phyloP scores from a whole-genome alignment of 805 yeast genomes.

The Torulaspora indica region DNA sequence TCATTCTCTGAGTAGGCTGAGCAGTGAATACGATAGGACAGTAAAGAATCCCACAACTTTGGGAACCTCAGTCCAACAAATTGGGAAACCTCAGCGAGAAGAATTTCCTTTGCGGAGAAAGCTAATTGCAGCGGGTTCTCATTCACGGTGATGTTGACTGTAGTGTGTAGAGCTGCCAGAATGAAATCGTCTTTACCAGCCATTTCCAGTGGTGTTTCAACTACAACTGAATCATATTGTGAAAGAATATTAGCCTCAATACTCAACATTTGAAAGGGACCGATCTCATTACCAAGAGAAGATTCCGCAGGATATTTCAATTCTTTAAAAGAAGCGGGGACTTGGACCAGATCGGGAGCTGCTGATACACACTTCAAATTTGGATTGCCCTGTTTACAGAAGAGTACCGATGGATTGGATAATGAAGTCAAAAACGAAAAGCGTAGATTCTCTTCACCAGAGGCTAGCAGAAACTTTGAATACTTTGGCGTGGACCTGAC shows the following conservation, averaged over 20 bases:
- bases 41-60: slow-evolving; percentile 30
- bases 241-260: slow-evolving; percentile 39
- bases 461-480: slow-evolving; percentile 4
- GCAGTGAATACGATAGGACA: slow-evolving; percentile 23
- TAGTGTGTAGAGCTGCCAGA: slow-evolving; percentile 18
- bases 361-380: slow-evolving; percentile 44
- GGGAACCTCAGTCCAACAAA: slow-evolving; percentile 25
- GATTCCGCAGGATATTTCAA: slow-evolving; percentile 46
- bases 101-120: slow-evolving; percentile 9
- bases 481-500: slow-evolving; percentile 1
- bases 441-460: not conserved
- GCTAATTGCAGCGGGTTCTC: slow-evolving; percentile 17
- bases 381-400: slow-evolving; percentile 12
- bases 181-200: slow-evolving; percentile 21
- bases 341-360: slow-evolving; percentile 34
- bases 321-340: slow-evolving; percentile 49
- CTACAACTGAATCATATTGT: slow-evolving; percentile 47
- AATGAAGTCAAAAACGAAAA: slow-evolving; percentile 22
- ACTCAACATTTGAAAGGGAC: slow-evolving; percentile 49
- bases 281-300: slow-evolving; percentile 45
- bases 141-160: not conserved
- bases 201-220: slow-evolving; percentile 37
- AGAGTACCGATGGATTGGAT: slow-evolving; percentile 8
- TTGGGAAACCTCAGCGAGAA: not conserved
- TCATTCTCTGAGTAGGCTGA: slow-evolving; percentile 5